Evolutionary conservation across 352 stramenopile genomes (phyloP).

Genomic region (Globisporangium heterothallicum): DNA sequence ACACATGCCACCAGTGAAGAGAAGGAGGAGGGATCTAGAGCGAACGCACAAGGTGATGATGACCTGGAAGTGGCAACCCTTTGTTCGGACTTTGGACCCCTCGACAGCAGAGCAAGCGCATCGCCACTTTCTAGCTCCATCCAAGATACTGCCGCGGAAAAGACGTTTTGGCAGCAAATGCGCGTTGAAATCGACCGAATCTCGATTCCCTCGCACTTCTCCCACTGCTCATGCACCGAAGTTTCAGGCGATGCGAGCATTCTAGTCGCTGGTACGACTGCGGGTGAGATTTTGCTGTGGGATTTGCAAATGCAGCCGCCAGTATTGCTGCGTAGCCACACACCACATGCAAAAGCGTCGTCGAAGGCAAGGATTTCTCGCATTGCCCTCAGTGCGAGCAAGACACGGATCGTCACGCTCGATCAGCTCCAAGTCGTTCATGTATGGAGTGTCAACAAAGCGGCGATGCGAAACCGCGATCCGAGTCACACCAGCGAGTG

Average conservation of each 20-base stretch:
- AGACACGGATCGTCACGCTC: slow-evolving; percentile 13
- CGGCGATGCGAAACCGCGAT: background rate
- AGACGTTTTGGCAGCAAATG: slow-evolving; percentile 33
- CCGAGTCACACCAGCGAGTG: slow-evolving; percentile 26
- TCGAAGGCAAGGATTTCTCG: slow-evolving; percentile 21
- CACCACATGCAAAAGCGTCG: slow-evolving; percentile 20
- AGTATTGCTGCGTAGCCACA: slow-evolving; percentile 16
- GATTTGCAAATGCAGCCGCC: slow-evolving; percentile 19
- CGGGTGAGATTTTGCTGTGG: slow-evolving; percentile 29
- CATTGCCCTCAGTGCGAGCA: slow-evolving; percentile 17
- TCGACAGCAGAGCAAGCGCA: background rate
- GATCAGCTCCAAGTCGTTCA: slow-evolving; percentile 22
- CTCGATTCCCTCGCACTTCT: slow-evolving; percentile 14
- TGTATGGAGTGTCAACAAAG: slow-evolving; percentile 23
- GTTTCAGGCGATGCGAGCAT: slow-evolving; percentile 19
- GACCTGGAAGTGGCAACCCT: no score
- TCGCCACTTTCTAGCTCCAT: background rate
- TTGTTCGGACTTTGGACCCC: no score
- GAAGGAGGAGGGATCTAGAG: background rate
- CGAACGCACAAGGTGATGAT: background rate
- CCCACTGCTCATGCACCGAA: slow-evolving; percentile 25
- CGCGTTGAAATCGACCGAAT: slow-evolving; percentile 18
- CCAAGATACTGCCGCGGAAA: background rate
- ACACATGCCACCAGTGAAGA: background rate
- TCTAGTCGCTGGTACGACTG: slow-evolving; percentile 26